Evolutionary conservation across 2,329 filamentous ascomycete species (phyloP), one percentile per base, ranked within the genome.

Genomic region (Penicillium sp.): DNA sequence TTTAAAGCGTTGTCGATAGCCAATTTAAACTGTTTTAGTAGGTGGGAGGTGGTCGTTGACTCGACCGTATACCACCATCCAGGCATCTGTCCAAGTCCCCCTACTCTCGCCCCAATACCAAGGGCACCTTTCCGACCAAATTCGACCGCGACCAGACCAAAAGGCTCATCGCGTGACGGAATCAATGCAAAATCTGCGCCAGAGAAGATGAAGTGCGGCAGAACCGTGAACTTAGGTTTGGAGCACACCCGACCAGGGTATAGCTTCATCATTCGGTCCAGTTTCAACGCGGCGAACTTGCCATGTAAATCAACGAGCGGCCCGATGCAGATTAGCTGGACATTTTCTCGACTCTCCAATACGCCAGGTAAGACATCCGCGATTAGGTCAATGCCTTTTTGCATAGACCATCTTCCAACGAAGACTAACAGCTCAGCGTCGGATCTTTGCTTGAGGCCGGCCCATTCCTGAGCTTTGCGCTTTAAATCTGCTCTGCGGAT

Each of bases 31-130:
- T 88, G 86, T 43, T 83, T 80, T 51, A 88, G 75, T 41, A 87
- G 72, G 73, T 88, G 85, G 41, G 79, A 79, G 0, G 84, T 85
- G 1, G 83, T 83, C 6, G 80, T 84, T 0, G 84, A 86, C 67
- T 88, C 86, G 53, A 88, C 82, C 0, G 85, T 87, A 68, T 83
- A 88, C 85, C 85, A 88, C 82, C 85, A 88, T 25, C 86, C 86
- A 19, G 86, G 86, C 85, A 88, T 88, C 66, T 86, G 83, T n/a
- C 85, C 84, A 22, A 88, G 77, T 52, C 85, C 86, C 61, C 85
- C 85, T 36, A 88, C 86, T 51, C 84, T 78, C 36, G 85, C 83
- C 43, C 85, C 86, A 53, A 88, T 84, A 62, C 85, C 85, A 41
- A 88, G 77, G 19, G 85, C 86, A 63, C 85, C 86, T 68, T 88